Evolutionary conservation across 179 eudicot species (phyloP).

Genomic region (Patellifolia procumbens): DNA sequence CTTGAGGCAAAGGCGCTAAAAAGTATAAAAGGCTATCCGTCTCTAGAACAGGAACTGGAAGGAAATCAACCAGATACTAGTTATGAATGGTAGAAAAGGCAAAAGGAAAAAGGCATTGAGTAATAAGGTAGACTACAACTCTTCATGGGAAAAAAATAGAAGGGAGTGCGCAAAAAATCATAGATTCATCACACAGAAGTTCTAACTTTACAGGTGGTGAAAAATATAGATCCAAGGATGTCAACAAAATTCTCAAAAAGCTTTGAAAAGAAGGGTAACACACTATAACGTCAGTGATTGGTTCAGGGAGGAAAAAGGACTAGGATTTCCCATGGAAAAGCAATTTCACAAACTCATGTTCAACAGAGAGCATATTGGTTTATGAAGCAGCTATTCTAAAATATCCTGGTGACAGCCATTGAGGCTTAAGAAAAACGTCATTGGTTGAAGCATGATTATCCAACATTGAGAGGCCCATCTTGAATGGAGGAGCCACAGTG

Average conservation of each 20-base stretch:
- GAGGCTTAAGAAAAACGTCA: neutral
- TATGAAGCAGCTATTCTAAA: neutral
- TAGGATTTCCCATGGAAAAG: neutral
- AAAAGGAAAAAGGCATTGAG: neutral
- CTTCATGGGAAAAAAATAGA: too few relatives aligned
- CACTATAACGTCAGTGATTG: neutral
- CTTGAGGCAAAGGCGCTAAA: neutral
- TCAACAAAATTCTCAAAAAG: neutral
- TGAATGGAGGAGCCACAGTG: neutral
- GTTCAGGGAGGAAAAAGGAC: neutral
- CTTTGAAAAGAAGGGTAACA: neutral
- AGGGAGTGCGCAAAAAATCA: neutral
- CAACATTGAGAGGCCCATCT: neutral
- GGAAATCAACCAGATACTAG: neutral
- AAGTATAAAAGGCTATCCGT: neutral
- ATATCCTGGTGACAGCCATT: neutral
- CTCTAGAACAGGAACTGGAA: neutral
- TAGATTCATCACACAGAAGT: neutral
- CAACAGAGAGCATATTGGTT: neutral
- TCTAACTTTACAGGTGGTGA: neutral
- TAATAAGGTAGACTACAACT: neutral
- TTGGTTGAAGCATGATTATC: neutral
- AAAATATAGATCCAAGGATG: neutral
- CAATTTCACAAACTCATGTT: neutral
- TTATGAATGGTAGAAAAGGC: neutral